Evolutionary conservation across 176 grass and related monocot genomes (phyloP), one percentile per base, ranked within the genome.

Genomic region (Cenchrus purpureus): DNA sequence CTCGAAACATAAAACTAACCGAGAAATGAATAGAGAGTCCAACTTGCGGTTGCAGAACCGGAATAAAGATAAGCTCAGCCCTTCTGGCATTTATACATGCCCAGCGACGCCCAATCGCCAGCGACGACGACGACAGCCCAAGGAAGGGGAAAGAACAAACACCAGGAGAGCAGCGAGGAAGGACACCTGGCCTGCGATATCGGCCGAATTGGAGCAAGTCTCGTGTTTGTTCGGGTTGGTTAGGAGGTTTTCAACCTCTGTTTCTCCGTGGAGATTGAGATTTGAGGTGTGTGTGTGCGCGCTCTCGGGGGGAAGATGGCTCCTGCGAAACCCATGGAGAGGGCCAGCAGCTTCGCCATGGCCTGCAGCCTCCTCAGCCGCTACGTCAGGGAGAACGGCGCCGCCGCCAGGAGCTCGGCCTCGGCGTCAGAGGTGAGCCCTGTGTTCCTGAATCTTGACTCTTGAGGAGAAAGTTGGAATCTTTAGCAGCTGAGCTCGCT

Each of bases 381-480:
- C 70, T 97, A 94, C 85, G 89, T 97, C 83, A 94, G 83, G 88
- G 84, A 97, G 88, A 97, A 94, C 79, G 86, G 90, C 32, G 77
- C 71, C 62, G 34, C 89, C 45, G 83, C 80, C n/a, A 80, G 73
- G 94, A 92, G 84, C 79, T 94, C 60, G 85, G 94, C 0, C 87
- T 97, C 22, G 86, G 86, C 43, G 81, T 92, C 46, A 82, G 58
- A 89, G 91, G 91, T 92, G 83, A 94, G 48, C 61, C 22, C 8
- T 22, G 59, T 81, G 37, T 84, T 28, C 9, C n/a, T 28, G 20
- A 62, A 62, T 44, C 51, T 74, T 46, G 0, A 46, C 37, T 40
- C 37, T 40, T 42, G 6, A 1, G 5, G 49, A 10, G 45, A 45
- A 81, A n/a, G 25, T 55, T 32, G 51, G 44, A 12, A 57, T 59